phyloP scores from a whole-genome alignment of 345 rosid species.

The Lagerstroemia speciosa region DNA sequence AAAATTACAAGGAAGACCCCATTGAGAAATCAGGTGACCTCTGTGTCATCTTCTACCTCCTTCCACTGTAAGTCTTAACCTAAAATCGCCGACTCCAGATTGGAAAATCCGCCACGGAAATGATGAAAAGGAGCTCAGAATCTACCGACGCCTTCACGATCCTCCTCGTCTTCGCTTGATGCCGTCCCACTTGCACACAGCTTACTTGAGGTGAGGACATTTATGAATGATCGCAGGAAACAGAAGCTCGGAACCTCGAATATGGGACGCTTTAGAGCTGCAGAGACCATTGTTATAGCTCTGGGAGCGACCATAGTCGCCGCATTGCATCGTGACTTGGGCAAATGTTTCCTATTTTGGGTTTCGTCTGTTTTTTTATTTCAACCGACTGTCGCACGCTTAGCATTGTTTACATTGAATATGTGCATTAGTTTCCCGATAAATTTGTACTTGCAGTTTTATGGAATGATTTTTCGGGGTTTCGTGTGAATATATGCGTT shows the following conservation, averaged over 20 bases:
- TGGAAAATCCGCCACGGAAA: neutral
- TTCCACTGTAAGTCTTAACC: neutral
- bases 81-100: neutral
- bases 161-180: neutral
- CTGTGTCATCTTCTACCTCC: neutral
- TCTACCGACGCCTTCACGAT: neutral
- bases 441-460: neutral
- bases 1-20: neutral
- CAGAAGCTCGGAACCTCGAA: neutral
- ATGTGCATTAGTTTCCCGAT: neutral
- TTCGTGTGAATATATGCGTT: neutral
- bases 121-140: neutral
- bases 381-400: neutral
- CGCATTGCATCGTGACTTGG: neutral
- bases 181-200: neutral
- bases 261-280: neutral
- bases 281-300: neutral
- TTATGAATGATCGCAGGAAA: neutral
- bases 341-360: neutral
- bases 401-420: neutral
- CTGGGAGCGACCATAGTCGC: neutral
- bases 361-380: neutral
- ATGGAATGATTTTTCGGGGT: neutral
- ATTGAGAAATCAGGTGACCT: slow-evolving; percentile 1
- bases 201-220: neutral